Conservation (phyloP, 2,329 filamentous ascomycete species). For the Colletotrichum lupini region DNA sequence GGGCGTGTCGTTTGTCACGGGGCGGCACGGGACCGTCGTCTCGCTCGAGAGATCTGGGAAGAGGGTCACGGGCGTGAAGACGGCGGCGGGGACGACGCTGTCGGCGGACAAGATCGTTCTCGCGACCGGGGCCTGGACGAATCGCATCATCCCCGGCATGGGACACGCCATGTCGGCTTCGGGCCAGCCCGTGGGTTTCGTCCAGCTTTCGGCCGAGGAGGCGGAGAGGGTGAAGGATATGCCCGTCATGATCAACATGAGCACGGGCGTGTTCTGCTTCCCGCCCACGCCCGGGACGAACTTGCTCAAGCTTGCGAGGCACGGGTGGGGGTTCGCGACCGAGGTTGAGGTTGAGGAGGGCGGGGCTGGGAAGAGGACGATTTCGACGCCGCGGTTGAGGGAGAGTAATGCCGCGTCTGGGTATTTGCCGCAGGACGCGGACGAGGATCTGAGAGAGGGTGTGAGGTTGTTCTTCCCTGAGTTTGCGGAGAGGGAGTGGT, state of each 20-base stretch:
- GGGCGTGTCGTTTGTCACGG: constrained; percentile 46
- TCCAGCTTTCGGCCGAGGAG: constrained; percentile 69
- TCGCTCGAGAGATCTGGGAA: constrained; percentile 37
- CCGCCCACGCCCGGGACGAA: constrained; percentile 61
- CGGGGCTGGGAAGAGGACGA: constrained; percentile 49
- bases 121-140: constrained; percentile 77
- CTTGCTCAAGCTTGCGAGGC: constrained; percentile 69
- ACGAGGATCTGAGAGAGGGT: constrained; percentile 61
- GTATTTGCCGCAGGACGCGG: constrained; percentile 72
- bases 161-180: constrained; percentile 71
- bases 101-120: constrained; percentile 66
- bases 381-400: constrained; percentile 67
- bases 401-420: constrained; percentile 72
- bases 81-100: constrained; percentile 43
- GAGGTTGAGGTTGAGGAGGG: constrained; percentile 70
- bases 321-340: constrained; percentile 66
- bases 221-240: constrained; percentile 61
- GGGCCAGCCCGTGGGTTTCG: constrained; percentile 74
- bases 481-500: constrained; percentile 63
- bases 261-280: constrained; percentile 65
- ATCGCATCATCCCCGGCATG: constrained; percentile 60
- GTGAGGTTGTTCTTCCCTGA: constrained; percentile 64
- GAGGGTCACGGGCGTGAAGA: constrained; percentile 41
- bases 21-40: constrained; percentile 42
- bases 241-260: constrained; percentile 69